Percentiles rank a stretch among this genome's conserved stretches.
Evolutionary conservation across 2,329 filamentous ascomycete genomes (phyloP).

Genomic region (Cordyceps militaris): DNA sequence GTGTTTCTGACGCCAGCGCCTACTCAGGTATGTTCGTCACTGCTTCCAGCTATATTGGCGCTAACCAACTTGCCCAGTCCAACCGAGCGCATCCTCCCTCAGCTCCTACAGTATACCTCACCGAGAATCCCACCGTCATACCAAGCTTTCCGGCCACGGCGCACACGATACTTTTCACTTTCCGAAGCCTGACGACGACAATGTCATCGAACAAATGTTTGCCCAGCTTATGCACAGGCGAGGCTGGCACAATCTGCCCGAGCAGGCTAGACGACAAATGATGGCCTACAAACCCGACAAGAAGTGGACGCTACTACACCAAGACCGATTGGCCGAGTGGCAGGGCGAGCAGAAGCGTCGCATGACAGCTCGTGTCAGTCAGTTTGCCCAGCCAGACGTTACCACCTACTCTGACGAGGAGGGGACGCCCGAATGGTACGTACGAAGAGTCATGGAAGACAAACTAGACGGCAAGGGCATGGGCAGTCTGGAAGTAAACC

Average conservation of each 20-base stretch:
- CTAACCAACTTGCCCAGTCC: conserved; percentile 30
- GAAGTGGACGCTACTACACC: conserved; percentile 96
- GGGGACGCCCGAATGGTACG: conserved; percentile 96
- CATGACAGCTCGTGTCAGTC: conserved; percentile 63
- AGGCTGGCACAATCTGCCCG: conserved; percentile 94
- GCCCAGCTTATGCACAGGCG: conserved; percentile 92
- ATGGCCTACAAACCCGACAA: conserved; percentile 87
- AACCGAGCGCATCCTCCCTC: conserved; percentile 50
- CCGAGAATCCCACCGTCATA: conserved; percentile 51
- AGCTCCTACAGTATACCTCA: conserved; percentile 45
- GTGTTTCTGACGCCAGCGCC: conserved; percentile 50
- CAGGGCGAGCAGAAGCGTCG: conserved; percentile 90
- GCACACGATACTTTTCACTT: conserved; percentile 51
- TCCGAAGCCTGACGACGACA: conserved; percentile 69
- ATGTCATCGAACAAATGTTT: conserved; percentile 85
- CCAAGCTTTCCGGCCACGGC: conserved; percentile 39
- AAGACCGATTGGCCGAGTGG: conserved; percentile 87
- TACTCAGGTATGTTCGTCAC: conserved; percentile 45
- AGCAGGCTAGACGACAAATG: conserved; percentile 93
- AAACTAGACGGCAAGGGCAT: conserved; percentile 86
- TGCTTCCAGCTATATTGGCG: conserved; percentile 18
- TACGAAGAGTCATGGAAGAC: conserved; percentile 94
- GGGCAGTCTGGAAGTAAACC: conserved; percentile 85
- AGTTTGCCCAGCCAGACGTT: conserved; percentile 62
- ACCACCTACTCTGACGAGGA: conserved; percentile 83